Base-by-base conservation (phyloP, 306 rosid genomes). In the Potentilla sterilis region DNA sequence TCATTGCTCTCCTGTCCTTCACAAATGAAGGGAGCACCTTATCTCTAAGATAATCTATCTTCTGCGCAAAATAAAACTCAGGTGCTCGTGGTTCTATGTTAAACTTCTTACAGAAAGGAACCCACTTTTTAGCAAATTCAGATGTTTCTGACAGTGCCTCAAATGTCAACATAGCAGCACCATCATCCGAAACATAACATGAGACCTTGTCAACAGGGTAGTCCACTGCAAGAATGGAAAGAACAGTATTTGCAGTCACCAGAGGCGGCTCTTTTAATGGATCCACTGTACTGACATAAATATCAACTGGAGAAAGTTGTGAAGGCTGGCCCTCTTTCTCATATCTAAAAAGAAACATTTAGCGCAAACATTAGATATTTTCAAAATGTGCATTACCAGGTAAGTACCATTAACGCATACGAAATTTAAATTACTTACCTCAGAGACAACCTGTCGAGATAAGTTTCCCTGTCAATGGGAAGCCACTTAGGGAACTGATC, bases 91-190 rank as follows among this genome's bases (percentile, higher is more conserved):
- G 93, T 80, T 90, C 93, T 70, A 90, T 81, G 65, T 72, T 83
- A 40, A 80, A 90, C 72, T 85, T 90, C 75, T 90, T 90, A 77
- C 93, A 88, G 43, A 90, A 90, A 41, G 93, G 96, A 61, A 88
- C 81, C 96, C 91, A 90, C 75, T 90, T 90, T 70, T 72, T 90
- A 68, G 92, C 92, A 86, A 90, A 90, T 75, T 90, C 91, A 68
- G 65, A 88, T 41, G 96, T 88, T 80, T 90, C 89, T 13, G 91
- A 90, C 58, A 90, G 70, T 7, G 82, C 86, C 75, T 90, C 92
- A 70, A 90, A 90, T 68, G 96, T 88, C 49, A 90, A 47, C 86
- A 90, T 90, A 15, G 90, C 83, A 1, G 96, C 92, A 9, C 90
- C 90, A 78, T 90, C 96, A 78, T 90, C 96, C 9, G 96, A 90